Conservation (phyloP, 2,329 filamentous ascomycete species). For the Macrophomina phaseolina region DNA sequence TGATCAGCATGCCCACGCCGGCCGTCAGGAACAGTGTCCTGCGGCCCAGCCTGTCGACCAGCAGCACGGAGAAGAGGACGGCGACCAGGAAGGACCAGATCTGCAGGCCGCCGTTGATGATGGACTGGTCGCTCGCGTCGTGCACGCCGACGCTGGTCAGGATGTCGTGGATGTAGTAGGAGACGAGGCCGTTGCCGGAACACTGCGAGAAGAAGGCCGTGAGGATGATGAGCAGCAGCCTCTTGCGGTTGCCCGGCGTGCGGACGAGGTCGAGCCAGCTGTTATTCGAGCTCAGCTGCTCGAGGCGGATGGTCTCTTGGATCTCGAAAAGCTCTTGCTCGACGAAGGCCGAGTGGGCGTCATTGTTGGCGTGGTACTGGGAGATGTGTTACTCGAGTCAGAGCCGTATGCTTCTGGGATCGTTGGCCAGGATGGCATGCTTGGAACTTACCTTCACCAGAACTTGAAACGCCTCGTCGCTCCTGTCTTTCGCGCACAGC, state of each 20-base stretch:
- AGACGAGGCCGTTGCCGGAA: constrained; percentile 20
- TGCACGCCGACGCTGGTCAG: constrained; percentile 17
- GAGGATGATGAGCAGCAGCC: constrained; percentile 58
- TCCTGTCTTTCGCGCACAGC: constrained; percentile 35
- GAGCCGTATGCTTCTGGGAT: too few species aligned
- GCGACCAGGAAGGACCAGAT: constrained; percentile 34
- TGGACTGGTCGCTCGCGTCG: constrained; percentile 7
- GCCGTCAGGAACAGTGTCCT: constrained; percentile 41
- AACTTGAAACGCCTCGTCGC: constrained; percentile 48
- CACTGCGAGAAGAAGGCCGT: constrained; percentile 50
- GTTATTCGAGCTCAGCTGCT: constrained; percentile 58
- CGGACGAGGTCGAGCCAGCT: constrained; percentile 62
- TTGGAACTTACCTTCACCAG: constrained; percentile 54
- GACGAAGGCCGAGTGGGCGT: constrained; percentile 58
- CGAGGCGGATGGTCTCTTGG: constrained; percentile 54
- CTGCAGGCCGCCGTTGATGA: constrained; percentile 23
- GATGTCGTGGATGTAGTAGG: constrained; percentile 25
- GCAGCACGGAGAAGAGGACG: constrained; percentile 42
- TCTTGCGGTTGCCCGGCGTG: constrained; percentile 55
- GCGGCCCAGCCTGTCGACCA: constrained; percentile 41
- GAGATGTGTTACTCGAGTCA: too few species aligned
- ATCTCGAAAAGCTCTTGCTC: constrained; percentile 64
- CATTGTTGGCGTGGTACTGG: constrained; percentile 53
- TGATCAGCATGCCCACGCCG: constrained; percentile 34
- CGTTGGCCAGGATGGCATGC: too few species aligned